phyloP scores from a whole-genome alignment of 106 monocot species.

The Dendrobium nobile region DNA sequence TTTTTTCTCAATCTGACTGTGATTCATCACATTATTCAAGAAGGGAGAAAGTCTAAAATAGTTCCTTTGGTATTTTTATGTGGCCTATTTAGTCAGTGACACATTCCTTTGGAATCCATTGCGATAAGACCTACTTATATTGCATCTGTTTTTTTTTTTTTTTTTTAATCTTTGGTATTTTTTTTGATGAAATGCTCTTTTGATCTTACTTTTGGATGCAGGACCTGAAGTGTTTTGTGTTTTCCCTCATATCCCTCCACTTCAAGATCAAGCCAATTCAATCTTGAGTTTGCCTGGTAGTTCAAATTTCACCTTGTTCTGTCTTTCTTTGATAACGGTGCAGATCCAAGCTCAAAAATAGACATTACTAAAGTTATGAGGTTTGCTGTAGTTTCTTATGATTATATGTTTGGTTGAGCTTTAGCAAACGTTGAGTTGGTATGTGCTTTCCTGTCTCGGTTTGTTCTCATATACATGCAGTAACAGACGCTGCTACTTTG shows the following conservation, averaged over 20 bases:
- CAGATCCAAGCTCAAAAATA: background rate
- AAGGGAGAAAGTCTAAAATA: no score
- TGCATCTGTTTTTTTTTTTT: no score
- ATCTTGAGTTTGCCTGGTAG: background rate
- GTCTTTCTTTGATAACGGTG: background rate
- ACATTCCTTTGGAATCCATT: background rate
- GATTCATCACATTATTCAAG: no score
- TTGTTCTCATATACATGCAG: no score
- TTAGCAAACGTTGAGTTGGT: no score
- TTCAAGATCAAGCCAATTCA: constrained; percentile 20
- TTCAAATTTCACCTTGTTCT: background rate
- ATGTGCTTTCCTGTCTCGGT: background rate
- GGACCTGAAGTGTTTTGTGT: constrained; percentile 15
- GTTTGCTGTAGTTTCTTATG: background rate
- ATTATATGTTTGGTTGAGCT: no score
- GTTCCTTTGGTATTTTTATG: no score
- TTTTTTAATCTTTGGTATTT: background rate
- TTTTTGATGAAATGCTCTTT: background rate
- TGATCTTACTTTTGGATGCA: constrained; percentile 5
- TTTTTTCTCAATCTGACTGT: no score
- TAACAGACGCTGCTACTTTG: no score
- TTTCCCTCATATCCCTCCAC: constrained; percentile 14
- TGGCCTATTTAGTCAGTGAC: no score
- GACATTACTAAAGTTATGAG: background rate
- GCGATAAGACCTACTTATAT: background rate